phyloP scores from a whole-genome alignment of 345 rosid species.

The Eucalyptus decipiens region DNA sequence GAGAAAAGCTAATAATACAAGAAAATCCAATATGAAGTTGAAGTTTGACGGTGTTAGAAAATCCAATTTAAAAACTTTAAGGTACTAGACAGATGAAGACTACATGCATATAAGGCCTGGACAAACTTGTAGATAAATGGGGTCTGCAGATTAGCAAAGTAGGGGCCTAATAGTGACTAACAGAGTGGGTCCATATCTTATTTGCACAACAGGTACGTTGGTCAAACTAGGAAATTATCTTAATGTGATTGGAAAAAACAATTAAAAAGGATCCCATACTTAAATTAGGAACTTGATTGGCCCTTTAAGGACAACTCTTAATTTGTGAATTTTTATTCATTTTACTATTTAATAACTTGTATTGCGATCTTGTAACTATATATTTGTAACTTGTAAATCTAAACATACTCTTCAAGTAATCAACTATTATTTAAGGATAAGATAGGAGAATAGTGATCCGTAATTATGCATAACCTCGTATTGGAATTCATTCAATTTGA shows the following conservation, averaged over 20 bases:
- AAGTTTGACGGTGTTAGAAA: neutral
- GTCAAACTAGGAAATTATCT: neutral
- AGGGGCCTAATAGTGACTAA: neutral
- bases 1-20: neutral
- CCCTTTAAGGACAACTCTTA: neutral
- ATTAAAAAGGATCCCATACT: neutral
- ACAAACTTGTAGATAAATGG: neutral
- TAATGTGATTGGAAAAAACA: neutral
- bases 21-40: neutral
- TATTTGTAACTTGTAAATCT: neutral
- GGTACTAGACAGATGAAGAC: neutral
- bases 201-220: neutral
- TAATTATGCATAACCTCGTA: neutral
- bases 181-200: neutral
- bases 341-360: neutral
- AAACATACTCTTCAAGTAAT: neutral
- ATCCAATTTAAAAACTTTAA: neutral
- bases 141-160: neutral
- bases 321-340: neutral
- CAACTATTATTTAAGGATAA: neutral
- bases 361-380: neutral
- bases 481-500: neutral
- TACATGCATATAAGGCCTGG: neutral
- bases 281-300: neutral
- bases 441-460: neutral